Evolutionary conservation across 805 yeast genomes (phyloP), one percentile per base, ranked within the genome.

Genomic region (Candida maris): DNA sequence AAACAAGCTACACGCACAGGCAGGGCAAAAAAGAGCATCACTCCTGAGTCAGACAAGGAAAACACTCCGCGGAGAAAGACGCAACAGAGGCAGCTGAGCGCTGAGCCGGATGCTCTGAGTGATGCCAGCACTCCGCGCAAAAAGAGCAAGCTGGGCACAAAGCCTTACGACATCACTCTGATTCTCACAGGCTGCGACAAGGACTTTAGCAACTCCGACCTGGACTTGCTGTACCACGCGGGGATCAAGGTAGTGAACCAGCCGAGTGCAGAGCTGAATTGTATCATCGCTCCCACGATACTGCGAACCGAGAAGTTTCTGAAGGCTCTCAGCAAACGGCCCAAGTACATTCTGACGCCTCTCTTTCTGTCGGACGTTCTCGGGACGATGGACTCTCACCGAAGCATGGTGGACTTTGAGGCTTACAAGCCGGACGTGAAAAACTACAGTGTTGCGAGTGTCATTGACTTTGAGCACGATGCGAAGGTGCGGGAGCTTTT

Each of bases 271-370:
- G 59, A 65, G 13, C 42, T 73, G 5, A 68, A 66, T 31, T 57
- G 69, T 29, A 74, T 84, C 8, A 75, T 89, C 8, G 89, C 97
- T 0, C 96, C 97, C 1, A 77, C 77, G 42, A 69, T 83, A n/a
- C 55, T 84, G 49, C 68, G 97, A 46, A 91, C 97, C 0, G 95
- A 84, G 39, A 93, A 91, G 61, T 89, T 91, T 51, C 67, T 91
- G 36, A 72, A 74, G 28, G 77, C 88, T 15, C 61, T 88, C 34
- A 75, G 87, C 35, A 67, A 67, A 27, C 77, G 68, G 32, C 71
- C 76, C 7, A 59, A 62, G n/a, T 60, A 65, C 36, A 72, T 79
- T 3, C 46, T 84, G 1, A 72, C 75, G 21, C 85, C 88, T 0
- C 52, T 60, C 3, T 81, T 77, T 41, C 40, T 81, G 2, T 60